Base-by-base conservation (phyloP, 768 basidiomycete species). In the Amanita polypyramis region DNA sequence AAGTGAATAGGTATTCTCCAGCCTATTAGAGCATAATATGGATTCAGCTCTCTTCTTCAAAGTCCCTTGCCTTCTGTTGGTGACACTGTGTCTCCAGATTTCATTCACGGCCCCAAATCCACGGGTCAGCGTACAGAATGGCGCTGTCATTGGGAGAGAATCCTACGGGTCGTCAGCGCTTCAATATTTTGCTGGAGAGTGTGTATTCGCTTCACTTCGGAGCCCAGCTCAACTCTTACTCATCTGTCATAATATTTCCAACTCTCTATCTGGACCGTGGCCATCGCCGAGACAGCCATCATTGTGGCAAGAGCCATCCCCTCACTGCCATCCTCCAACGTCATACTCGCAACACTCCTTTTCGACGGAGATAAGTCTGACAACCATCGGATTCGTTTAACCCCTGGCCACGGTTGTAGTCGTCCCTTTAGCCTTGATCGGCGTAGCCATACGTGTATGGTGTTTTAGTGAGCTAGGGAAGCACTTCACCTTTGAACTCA, bases 401-500 rank as follows among this genome's bases (percentile, higher is more conserved):
- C 52, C 0, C 2, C 15, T 7, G n/a, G 19, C 43, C 30, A 50
- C 55, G 23, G 17, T 51, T 37, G 1, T 56, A 4, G 57, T 50
- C 2, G 53, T 52, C 48, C 46, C 46, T 6, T 23, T 53, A 3
- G 47, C 50, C 19, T 4, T 52, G 10, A 19, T 32, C 17, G 53
- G 49, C 2, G 21, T 46, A 2, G 12, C 39, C 5, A 38, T 56
- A 11, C 55, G 51, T 36, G 11, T 7, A 3, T 15, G 37, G 17
- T 55, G 57, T 42, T 56, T 50, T 38, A 21, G 23, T 8, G 42
- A 34, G 11, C 40, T 52, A 3, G 54, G 47, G 3, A 35, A 38
- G 17, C 48, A 38, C 29, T 60, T 52, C 53, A 54, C 48, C 17
- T 56, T 68, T 49, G 60, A 70, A 48, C 56, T 70, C 32, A 61